phyloP scores from a whole-genome alignment of 352 stramenopile species.

The Phytophthora syringae region DNA sequence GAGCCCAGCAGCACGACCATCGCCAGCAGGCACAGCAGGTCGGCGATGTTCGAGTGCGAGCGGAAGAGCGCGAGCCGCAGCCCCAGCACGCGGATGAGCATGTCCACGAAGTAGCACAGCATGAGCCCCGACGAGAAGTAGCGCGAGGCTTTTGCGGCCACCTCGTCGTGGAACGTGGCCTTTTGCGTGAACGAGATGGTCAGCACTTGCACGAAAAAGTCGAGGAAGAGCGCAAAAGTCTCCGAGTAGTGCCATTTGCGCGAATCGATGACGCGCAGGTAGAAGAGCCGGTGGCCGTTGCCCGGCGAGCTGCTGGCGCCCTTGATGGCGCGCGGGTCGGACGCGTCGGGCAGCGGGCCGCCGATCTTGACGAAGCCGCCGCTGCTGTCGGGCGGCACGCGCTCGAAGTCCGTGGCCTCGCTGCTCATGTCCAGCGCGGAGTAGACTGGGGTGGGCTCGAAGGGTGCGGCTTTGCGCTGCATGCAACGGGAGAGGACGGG shows the following conservation, averaged over 20 bases:
- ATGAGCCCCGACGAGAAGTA: constrained; percentile 80
- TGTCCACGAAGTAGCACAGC: constrained; percentile 86
- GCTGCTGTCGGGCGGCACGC: constrained; percentile 44
- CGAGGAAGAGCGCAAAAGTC: constrained; percentile 84
- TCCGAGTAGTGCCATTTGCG: constrained; percentile 91
- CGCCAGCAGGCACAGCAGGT: constrained; percentile 72
- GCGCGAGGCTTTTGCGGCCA: constrained; percentile 73
- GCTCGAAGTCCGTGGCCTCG: constrained; percentile 65
- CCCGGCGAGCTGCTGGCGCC: constrained; percentile 36
- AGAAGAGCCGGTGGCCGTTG: constrained; percentile 79
- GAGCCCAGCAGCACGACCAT: constrained; percentile 64
- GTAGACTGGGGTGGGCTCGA: constrained; percentile 32
- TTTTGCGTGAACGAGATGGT: constrained; percentile 81
- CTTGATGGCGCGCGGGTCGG: constrained; percentile 78
- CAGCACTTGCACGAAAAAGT: constrained; percentile 88
- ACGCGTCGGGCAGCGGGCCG: constrained; percentile 69
- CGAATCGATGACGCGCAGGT: constrained; percentile 84
- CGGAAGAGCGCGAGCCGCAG: constrained; percentile 78
- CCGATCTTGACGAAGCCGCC: constrained; percentile 85
- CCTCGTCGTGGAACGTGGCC: constrained; percentile 61
- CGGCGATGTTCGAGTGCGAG: constrained; percentile 84
- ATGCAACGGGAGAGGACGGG: constrained; percentile 21
- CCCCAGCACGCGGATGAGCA: constrained; percentile 78
- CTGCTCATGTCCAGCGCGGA: constrained; percentile 44
- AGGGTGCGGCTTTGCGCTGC: constrained; percentile 35